These are phyloP conservation scores for Bryum argenteum DNA, from an alignment of 225 moss, liverwort and hornwort genomes.

Conservation along the genomic window DNA sequence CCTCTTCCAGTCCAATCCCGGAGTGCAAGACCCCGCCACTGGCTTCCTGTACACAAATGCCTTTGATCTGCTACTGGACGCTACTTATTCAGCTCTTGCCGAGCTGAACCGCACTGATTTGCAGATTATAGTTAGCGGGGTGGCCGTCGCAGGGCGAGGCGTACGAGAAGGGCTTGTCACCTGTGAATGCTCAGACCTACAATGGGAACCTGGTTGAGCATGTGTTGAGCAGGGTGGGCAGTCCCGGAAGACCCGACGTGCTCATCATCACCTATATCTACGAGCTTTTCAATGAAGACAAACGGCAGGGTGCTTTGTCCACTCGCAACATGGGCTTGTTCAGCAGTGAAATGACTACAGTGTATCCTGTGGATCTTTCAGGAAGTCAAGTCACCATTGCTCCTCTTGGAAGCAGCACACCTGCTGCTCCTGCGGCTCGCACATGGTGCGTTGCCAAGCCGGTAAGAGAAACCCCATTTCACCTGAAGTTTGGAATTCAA, in stretches of 20 bases:
- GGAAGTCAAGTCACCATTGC: constrained; percentile 49
- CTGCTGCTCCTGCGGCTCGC: constrained; percentile 29
- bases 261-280: constrained; percentile 44
- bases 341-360: constrained; percentile 51
- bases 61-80: constrained; percentile 62
- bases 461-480: constrained; percentile 22
- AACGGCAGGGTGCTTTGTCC: constrained; percentile 54
- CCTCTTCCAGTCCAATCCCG: constrained; percentile 46
- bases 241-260: constrained; percentile 52
- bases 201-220: constrained; percentile 49
- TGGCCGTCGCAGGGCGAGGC: constrained; percentile 56
- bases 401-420: constrained; percentile 8
- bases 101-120: constrained; percentile 57
- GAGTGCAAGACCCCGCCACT: constrained; percentile 46
- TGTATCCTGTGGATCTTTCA: constrained; percentile 69
- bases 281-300: constrained; percentile 73
- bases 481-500: background rate
- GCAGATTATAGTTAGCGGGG: constrained; percentile 51
- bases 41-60: constrained; percentile 56
- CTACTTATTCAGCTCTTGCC: constrained; percentile 62
- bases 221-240: constrained; percentile 40
- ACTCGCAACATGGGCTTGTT: constrained; percentile 77
- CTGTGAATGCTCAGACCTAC: constrained; percentile 46
- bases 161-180: constrained; percentile 42
- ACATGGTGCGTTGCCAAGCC: constrained; percentile 80